Conservation (phyloP, 208 protist species). For the Trypanosoma cruzi region DNA sequence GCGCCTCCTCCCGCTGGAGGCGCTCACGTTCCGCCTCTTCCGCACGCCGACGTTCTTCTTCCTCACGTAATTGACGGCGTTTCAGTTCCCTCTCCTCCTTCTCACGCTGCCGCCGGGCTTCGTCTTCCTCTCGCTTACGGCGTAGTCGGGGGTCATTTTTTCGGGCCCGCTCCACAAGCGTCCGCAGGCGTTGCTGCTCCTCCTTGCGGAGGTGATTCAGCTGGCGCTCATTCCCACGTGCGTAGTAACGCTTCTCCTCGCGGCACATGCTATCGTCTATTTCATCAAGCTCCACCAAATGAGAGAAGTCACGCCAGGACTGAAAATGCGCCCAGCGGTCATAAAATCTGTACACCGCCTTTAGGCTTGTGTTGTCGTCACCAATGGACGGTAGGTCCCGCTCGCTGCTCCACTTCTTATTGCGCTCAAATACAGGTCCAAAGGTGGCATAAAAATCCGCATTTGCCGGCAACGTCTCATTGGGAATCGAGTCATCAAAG, state of each 20-base stretch:
- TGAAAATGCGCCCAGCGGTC: constrained; percentile 95
- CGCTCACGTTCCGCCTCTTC: constrained; percentile 43
- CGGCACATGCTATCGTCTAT: constrained; percentile 92
- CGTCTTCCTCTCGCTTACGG: constrained; percentile 77
- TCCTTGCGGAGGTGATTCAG: constrained; percentile 80
- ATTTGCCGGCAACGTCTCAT: constrained; percentile 43
- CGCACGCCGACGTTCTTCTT: constrained; percentile 57
- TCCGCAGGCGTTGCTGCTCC: constrained; percentile 90
- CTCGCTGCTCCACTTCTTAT: constrained; percentile 88
- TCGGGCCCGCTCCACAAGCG: constrained; percentile 89
- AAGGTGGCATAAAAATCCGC: constrained; percentile 92
- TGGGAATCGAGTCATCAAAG: constrained; percentile 95
- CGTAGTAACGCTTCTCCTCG: constrained; percentile 97
- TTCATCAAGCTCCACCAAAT: constrained; percentile 93
- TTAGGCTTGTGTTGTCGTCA: constrained; percentile 50
- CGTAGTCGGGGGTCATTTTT: constrained; percentile 94
- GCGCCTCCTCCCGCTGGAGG: constrained; percentile 33
- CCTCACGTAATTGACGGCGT: constrained; percentile 63
- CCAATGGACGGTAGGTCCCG: constrained; percentile 78
- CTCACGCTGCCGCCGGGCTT: constrained; percentile 65
- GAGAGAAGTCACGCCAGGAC: constrained; percentile 96
- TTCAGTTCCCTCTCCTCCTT: constrained; percentile 68
- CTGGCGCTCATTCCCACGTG: constrained; percentile 95
- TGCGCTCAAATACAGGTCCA: constrained; percentile 92
- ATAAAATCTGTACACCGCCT: constrained; percentile 94